A percentile compares a stretch with the other conserved stretches of the same genome.
Evolutionary conservation across 163 green algal genomes (phyloP).

Genomic region (Scenedesmus sp.): DNA sequence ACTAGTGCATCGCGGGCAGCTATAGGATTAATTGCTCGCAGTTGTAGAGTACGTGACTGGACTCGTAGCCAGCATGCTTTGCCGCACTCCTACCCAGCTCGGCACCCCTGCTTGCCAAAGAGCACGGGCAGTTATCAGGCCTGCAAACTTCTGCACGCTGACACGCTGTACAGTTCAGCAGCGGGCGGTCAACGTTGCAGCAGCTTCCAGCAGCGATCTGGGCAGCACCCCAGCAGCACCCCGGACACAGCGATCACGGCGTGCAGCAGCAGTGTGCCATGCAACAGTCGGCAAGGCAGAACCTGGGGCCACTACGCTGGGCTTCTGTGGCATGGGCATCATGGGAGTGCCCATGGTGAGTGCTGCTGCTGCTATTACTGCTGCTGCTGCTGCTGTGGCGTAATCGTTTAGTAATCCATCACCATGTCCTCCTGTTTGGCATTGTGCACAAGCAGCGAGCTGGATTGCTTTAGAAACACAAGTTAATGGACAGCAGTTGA

Average conservation of each 20-base stretch:
- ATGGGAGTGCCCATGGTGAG: conserved; percentile 55
- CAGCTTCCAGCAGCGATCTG: neutral
- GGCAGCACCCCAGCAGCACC: neutral
- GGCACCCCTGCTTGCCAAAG: neutral
- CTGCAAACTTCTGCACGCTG: neutral
- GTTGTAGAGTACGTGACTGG: neutral
- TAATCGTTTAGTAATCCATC: neutral
- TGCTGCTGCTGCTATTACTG: neutral
- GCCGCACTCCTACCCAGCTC: neutral
- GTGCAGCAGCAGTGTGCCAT: neutral
- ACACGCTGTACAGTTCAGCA: neutral
- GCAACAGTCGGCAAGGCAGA: conserved; percentile 27
- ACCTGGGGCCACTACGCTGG: conserved; percentile 41
- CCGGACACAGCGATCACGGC: neutral
- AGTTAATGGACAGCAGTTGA: neutral
- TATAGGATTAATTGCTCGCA: neutral
- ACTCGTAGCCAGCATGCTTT: neutral
- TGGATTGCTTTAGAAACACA: neutral
- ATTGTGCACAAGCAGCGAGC: neutral
- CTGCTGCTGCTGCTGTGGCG: neutral
- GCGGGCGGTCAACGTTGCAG: neutral
- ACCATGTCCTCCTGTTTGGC: neutral
- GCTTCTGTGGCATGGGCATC: conserved; percentile 55
- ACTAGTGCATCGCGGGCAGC: neutral
- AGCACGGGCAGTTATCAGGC: neutral